These are phyloP conservation scores for Cornus controversa DNA, from an alignment of 148 eudicot genomes.

Conservation along the genomic window DNA sequence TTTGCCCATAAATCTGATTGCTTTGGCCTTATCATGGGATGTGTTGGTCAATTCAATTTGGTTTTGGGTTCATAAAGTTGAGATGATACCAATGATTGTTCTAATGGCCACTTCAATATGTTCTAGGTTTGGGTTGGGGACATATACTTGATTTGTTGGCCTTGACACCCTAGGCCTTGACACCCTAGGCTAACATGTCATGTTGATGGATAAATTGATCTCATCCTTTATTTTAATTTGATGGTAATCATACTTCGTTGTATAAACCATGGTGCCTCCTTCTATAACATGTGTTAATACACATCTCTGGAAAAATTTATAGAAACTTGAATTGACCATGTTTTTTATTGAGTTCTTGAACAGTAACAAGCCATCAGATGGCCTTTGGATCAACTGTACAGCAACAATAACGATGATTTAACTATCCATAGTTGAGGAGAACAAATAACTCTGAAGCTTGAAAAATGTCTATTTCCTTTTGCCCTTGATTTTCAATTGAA, in stretches of 20 bases:
- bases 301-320: neutral
- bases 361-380: neutral
- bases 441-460: neutral
- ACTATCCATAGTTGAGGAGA: neutral
- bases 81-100: neutral
- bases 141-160: neutral
- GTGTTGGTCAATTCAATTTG: neutral
- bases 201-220: neutral
- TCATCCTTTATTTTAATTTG: too few species aligned
- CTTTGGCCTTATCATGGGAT: neutral
- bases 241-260: too few species aligned
- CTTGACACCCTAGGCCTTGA: neutral
- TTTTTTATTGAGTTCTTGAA: neutral
- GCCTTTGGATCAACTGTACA: neutral
- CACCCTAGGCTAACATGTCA: neutral
- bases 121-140: neutral
- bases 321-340: neutral
- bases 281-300: neutral
- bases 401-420: neutral
- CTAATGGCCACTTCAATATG: neutral
- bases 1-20: neutral
- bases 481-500: neutral
- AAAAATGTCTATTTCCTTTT: neutral
- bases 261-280: neutral
- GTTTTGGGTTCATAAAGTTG: neutral